Evolutionary conservation across 2,329 filamentous ascomycete genomes (phyloP), one percentile per base, ranked within the genome.

Genomic region (Colletotrichum siamense): DNA sequence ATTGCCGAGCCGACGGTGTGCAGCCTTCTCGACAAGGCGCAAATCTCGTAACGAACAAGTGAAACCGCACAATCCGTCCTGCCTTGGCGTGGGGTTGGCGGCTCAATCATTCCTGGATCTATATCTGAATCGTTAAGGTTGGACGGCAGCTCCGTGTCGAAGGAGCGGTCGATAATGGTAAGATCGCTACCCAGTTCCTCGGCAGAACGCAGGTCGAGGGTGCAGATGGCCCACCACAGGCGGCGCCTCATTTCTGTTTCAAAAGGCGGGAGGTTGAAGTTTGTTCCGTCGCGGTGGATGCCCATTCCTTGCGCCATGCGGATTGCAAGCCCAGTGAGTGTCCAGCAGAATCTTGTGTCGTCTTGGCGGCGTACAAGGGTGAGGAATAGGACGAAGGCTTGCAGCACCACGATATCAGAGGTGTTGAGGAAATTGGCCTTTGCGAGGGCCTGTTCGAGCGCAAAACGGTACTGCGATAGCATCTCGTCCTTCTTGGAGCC

Each of bases 291-390:
- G 7, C 90, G 87, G 79, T 94, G 92, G 3, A 94, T 84, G 2
- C 92, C 92, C 78, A 93, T 87, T 4, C 90, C 88, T 78, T 92
- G 91, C 5, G 88, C 91, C 52, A 93, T 89, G 8, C 92, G 88
- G n/a, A 91, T 86, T 5, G 88, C 86, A 9, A 92, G 84, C 2
- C 90, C 91, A 0, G 90, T 91, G 77, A 93, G 83, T 13, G 91
- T 89, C 91, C 91, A 93, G 75, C 90, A 89, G 3, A 91, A 91
- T 9, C 91, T 87, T 8, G 89, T 88, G 65, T 87, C 86, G 75
- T 89, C 88, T 62, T 88, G 82, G 6, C 85, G 83, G 28, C 88
- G 84, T 1, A 90, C 85, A 28, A 91, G 83, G 2, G 86, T 82
- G 5, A 93, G 84, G 78, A 92, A 93, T 2, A 93, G 83, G 3